Evolutionary conservation across 164 flowering plant species (phyloP), one percentile per base, ranked within the genome.

Genomic region (Umbilicus rupestris): DNA sequence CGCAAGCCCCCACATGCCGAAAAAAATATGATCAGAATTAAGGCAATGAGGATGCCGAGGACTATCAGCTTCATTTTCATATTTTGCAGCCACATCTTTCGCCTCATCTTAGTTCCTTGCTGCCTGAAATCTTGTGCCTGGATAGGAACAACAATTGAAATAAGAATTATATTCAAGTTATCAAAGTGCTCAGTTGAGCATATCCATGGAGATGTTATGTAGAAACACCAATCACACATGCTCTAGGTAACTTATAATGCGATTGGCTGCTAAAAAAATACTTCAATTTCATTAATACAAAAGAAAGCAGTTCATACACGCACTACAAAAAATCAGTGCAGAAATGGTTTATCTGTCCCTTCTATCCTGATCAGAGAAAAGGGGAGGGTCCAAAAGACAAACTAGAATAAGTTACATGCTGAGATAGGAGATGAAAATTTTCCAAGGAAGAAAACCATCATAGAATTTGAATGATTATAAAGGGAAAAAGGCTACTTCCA

Each of bases 1-100:
- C 42, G 24, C 42, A 62, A 33, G 44, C 65, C 65, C 5, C 42
- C 45, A 7, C 65, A 63, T n/a, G 65, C 65, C 12, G 65, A 37
- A 29, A 63, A 63, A 41, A 63, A 67, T 57, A 65, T 65, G 58
- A 65, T 65, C 28, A 66, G 62, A 52, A 66, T 66, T 42, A 66
- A 15, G 5, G 26, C 62, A 39, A 66, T 52, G 3, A 66, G 22
- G 41, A 66, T 66, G 41, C 62, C 69, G 20, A 66, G 42, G 8
- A 66, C 69, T 45, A 66, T 66, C 62, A 66, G 44, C 60, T 66
- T 66, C 28, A 66, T 39, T 41, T 66, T 66, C 69, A 66, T 66
- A 20, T 66, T 66, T 39, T 50, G 62, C 11, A 66, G 11, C 69
- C 69, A 66, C 69, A 66, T 66, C 42, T 66, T 66, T 39, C 60